Evolutionary conservation across 495 filamentous ascomycete species (phyloP), one percentile per base, ranked within the genome.

Genomic region (Lepidopterella palustris): DNA sequence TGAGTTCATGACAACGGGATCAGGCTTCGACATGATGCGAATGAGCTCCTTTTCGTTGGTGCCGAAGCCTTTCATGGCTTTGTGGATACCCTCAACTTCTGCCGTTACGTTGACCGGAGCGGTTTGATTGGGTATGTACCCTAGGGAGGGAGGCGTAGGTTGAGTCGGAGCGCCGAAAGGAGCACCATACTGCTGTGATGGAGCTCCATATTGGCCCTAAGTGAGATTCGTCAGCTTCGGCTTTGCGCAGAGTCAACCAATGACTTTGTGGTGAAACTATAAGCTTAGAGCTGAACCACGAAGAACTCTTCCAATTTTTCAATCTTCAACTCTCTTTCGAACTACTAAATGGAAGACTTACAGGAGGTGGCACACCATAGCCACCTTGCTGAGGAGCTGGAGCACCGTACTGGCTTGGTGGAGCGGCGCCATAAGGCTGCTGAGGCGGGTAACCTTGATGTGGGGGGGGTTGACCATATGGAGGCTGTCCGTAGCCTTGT

Each of bases 61-160:
- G 45, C 91, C 92, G 58, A 93, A 86, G 6, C 92, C 90, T 75
- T 95, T 95, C 87, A 95, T 95, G 2, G 92, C 89, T 64, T 80
- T 81, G 53, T 89, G 79, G 23, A 95, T 77, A 8, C 72, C 78
- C 50, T 90, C 80, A 0, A 89, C 88, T 57, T 95, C 82, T 1
- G 72, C 67, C 2, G 73, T 77, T 50, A 79, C 84, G 57, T 91
- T 83, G 68, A 82, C 86, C 4, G 77, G 78, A 24, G 87, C 88
- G 3, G 60, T 57, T 42, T 55, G 61, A 10, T 52, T 23, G 1
- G 49, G 60, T 13, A 39, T 49, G 49, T 68, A 68, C 3, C 61
- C 64, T 4, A 56, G 53, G 15, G 64, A 63, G 21, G 64, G 64
- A 35, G 51, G 28, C 3, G 51, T 54, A 8, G 51, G 51, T 28